Base-by-base conservation (phyloP, 352 stramenopile species). In the Globisporangium uncinulatum region DNA sequence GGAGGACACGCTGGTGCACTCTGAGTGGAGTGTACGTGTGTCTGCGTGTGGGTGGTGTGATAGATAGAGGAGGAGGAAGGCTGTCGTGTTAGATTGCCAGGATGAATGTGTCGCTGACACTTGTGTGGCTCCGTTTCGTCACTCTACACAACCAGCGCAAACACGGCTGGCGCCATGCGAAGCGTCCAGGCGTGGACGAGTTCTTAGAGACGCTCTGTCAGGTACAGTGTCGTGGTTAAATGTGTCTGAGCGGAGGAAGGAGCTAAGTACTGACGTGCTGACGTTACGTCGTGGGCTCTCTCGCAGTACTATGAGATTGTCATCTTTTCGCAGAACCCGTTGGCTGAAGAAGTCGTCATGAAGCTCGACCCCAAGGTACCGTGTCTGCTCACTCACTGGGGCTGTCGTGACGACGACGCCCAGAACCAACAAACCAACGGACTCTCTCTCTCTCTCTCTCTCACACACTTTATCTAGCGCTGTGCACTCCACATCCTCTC, bases 1-100 rank as follows among this genome's bases (percentile, higher is more conserved):
- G 1, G 85, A 95, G 72, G 85, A 95, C 59, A 92, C 84, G 20
- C 70, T 95, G 19, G 79, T 95, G 66, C 85, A 95, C 56, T 95
- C 85, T 10, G 85, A 95, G 57, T 95, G 83, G 85, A 91, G 76
- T 65, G 83, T 95, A 90, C 62, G 85, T 86, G n/a, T 56, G 2
- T 58, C 15, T 45, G 19, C 52, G 19, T 50, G 11, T 42, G 6
- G 29, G 24, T 29, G 24, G 24, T 29, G 24, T 29, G 24, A 29
- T 29, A 29, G 24, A 29, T 29, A 29, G 24, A 29, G 24, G 24
- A 29, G 24, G 4, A 29, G 24, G 24, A 4, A 6, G n/a, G n/a
- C 8, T 15, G 17, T 45, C 15, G 41, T 15, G 41, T 4, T 13
- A 7, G 7, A 41, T 17, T 62, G 20, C 21, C 9, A 8, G 6